A percentile compares a stretch with the other conserved stretches of the same genome.
Conservation (phyloP, 148 eudicot species). For the Fallopia convolvulus region DNA sequence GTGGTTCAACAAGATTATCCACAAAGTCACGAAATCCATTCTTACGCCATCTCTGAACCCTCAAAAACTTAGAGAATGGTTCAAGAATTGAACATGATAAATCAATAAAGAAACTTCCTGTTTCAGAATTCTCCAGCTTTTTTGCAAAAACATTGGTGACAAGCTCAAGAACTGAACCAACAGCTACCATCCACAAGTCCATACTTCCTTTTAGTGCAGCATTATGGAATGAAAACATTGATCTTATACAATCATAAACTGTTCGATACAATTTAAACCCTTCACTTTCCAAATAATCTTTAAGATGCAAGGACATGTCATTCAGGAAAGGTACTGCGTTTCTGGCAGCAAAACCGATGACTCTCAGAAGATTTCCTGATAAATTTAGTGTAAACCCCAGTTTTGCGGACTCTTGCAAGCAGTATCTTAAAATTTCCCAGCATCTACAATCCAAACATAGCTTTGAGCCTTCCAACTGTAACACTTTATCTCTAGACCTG, state of each 20-base stretch:
- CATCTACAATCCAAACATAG: slow-evolving; percentile 66
- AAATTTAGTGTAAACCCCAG: slow-evolving; percentile 36
- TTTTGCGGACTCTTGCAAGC: slow-evolving; percentile 62
- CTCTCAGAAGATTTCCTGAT: slow-evolving; percentile 59
- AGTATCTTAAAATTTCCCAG: slow-evolving; percentile 73
- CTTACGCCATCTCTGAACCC: slow-evolving; percentile 65
- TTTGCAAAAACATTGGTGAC: slow-evolving; percentile 27
- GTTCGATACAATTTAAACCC: slow-evolving; percentile 30
- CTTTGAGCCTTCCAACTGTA: slow-evolving; percentile 26
- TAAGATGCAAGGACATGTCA: slow-evolving; percentile 10
- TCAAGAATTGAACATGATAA: slow-evolving; percentile 60
- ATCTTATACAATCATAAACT: slow-evolving; percentile 44
- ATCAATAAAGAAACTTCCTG: slow-evolving; percentile 31
- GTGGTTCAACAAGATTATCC: slow-evolving; percentile 69
- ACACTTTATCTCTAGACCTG: slow-evolving; percentile 30
- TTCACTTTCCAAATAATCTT: slow-evolving; percentile 18
- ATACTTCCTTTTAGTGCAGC: slow-evolving; percentile 61
- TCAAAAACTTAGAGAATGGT: slow-evolving; percentile 73
- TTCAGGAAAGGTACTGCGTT: slow-evolving; percentile 26
- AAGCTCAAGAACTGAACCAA: slow-evolving; percentile 48
- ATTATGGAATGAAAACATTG: slow-evolving; percentile 52
- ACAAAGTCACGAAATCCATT: slow-evolving; percentile 72
- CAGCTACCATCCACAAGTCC: slow-evolving; percentile 58
- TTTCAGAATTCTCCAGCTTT: slow-evolving; percentile 29
- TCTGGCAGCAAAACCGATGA: slow-evolving; percentile 44